Conservation (phyloP, 306 rosid genomes). For the Ormosia emarginata region DNA sequence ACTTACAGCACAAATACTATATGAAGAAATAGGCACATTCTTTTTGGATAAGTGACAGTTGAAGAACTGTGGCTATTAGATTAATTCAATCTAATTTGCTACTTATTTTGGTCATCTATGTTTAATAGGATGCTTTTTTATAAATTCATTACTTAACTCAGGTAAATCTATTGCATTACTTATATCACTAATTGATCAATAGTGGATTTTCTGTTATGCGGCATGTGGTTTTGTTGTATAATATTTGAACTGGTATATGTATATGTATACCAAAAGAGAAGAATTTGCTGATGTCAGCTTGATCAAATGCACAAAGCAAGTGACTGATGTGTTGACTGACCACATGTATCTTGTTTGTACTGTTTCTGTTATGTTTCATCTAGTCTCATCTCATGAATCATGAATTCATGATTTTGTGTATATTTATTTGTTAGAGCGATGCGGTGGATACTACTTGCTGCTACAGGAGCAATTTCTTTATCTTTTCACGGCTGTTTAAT, state of each 20-base stretch:
- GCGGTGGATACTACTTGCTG: not conserved
- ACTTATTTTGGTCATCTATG: not conserved
- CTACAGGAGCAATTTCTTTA: not conserved
- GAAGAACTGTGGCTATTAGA: not conserved
- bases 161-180: not conserved
- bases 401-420: too few species aligned
- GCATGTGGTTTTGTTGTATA: not conserved
- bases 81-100: not conserved
- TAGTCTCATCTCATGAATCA: not conserved
- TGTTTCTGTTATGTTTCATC: not conserved
- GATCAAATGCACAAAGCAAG: constrained; percentile 12
- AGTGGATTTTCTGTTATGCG: not conserved
- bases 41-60: not conserved
- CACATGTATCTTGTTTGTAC: not conserved
- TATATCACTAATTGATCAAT: not conserved
- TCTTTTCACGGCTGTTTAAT: not conserved
- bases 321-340: not conserved
- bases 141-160: not conserved
- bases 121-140: not conserved
- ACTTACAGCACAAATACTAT: not conserved
- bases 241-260: constrained; percentile 9
- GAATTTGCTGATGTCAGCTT: not conserved
- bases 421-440: not conserved
- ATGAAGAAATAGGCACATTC: not conserved
- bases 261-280: not conserved